Evolutionary conservation across 192 early-diverging fungal genomes (phyloP).

Genomic region (Coemansia sp.): DNA sequence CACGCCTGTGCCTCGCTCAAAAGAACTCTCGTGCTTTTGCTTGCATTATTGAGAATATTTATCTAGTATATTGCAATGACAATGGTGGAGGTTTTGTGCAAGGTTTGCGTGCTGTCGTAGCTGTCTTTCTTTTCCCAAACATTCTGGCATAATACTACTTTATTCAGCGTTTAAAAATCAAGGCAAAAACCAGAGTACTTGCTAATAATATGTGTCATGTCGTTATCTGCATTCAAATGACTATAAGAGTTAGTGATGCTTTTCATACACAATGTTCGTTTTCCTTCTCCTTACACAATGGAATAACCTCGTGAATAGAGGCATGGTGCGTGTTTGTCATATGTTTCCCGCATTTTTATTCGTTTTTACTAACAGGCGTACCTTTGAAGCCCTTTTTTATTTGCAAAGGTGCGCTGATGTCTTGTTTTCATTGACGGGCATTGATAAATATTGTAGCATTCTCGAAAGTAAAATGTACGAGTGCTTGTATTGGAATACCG

Average conservation of each 20-base stretch:
- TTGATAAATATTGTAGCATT: slow-evolving; percentile 15
- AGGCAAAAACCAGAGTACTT: too few relatives aligned
- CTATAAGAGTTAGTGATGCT: neutral
- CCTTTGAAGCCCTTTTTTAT: neutral
- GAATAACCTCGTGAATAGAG: neutral
- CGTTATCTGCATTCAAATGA: neutral
- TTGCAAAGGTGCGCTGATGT: neutral
- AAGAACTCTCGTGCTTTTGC: neutral
- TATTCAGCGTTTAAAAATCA: too few relatives aligned
- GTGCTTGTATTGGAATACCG: slow-evolving; percentile 25
- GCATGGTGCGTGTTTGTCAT: neutral
- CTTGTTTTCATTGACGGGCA: neutral
- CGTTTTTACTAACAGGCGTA: neutral
- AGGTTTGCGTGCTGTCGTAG: neutral
- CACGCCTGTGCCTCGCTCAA: neutral
- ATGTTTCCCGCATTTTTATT: neutral
- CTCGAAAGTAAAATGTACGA: slow-evolving; percentile 5
- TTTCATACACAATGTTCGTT: neutral
- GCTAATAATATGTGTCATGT: neutral
- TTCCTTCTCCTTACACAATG: neutral
- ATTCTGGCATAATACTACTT: too few relatives aligned
- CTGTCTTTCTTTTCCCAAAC: neutral
- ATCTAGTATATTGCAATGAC: neutral
- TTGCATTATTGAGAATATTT: neutral
- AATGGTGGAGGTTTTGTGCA: neutral